phyloP scores from a whole-genome alignment of 176 grass and related monocot species.

The Musa itinerans region DNA sequence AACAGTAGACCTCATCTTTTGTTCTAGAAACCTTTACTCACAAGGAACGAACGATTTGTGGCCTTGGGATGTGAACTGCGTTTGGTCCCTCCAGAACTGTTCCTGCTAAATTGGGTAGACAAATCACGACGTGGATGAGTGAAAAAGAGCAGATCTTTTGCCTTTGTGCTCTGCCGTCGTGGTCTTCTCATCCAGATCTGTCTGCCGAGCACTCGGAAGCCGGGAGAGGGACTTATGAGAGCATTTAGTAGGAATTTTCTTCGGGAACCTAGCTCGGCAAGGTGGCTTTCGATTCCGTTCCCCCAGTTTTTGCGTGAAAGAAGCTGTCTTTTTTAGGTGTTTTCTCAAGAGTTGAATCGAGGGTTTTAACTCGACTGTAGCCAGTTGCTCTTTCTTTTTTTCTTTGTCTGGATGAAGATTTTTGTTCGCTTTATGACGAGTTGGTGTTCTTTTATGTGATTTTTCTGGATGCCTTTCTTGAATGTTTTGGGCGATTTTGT shows the following conservation, averaged over 20 bases:
- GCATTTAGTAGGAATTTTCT: neutral
- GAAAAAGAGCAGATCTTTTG: neutral
- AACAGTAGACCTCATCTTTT: neutral
- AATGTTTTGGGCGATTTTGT: neutral
- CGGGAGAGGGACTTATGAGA: neutral
- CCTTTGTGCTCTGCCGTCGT: neutral
- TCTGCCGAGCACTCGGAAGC: neutral
- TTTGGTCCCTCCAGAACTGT: neutral
- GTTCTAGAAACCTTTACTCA: neutral
- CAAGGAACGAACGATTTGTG: neutral
- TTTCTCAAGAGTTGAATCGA: neutral
- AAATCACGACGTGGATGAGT: neutral
- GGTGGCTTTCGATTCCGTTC: neutral
- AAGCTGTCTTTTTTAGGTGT: neutral
- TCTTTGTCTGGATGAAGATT: neutral
- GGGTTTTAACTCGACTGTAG: too few species aligned
- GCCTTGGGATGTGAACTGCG: slow-evolving; percentile 1
- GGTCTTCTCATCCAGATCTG: neutral
- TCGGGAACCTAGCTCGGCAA: neutral
- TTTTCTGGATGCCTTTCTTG: neutral
- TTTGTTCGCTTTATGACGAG: neutral
- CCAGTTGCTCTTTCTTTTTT: neutral
- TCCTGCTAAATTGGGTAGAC: neutral
- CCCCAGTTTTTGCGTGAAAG: neutral
- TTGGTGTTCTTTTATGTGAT: neutral